These are phyloP conservation scores for Jacaranda mimosifolia DNA, from an alignment of 257 asterid genomes.

Conservation along the genomic window DNA sequence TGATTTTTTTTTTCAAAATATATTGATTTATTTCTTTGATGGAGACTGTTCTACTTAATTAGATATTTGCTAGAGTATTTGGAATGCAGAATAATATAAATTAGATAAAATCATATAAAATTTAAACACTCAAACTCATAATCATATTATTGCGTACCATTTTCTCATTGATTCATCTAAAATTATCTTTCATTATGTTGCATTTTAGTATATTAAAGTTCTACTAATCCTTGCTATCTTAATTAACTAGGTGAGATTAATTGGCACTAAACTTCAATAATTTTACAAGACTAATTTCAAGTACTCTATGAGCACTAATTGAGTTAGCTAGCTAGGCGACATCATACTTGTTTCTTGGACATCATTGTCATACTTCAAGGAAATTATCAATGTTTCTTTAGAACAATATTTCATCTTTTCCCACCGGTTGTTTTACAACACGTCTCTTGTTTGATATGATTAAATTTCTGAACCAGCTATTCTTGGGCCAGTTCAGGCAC, in stretches of 20 bases:
- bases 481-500: background rate
- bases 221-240: background rate
- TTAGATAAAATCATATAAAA: background rate
- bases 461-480: background rate
- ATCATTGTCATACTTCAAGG: background rate
- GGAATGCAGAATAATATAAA: no score
- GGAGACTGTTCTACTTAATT: no score
- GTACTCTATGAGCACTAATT: constrained; percentile 23
- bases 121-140: background rate
- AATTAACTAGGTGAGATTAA: background rate
- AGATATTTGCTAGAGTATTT: no score
- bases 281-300: background rate
- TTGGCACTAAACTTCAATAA: background rate
- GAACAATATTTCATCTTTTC: background rate
- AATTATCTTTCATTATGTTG: background rate
- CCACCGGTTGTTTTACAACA: background rate
- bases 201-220: background rate
- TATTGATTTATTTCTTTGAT: no score
- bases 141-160: no score
- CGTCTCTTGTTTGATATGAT: background rate
- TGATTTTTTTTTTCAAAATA: no score
- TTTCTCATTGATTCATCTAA: background rate
- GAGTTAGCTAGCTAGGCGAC: constrained; percentile 33
- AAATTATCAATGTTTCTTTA: background rate
- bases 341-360: constrained; percentile 20